Evolutionary conservation across 1,139 yeast genomes (phyloP), one percentile per base, ranked within the genome.

Genomic region (Trichomonascaceae sp.): DNA sequence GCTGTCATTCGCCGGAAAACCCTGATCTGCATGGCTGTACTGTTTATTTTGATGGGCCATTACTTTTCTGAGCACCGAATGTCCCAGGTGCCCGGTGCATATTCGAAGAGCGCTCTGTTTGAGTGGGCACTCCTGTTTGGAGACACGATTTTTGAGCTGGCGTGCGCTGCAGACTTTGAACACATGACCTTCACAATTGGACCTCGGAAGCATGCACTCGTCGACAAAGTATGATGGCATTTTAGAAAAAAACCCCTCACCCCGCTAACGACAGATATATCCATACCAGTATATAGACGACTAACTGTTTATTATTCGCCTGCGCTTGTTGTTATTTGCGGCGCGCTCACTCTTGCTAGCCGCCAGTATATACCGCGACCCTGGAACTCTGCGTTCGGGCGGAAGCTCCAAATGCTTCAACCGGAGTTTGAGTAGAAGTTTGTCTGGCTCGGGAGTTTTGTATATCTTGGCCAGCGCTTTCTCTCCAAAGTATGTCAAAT

Each of bases 31-130:
- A 35, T 35, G 37, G 35, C 32, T 8, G 17, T 35, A 8, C 16
- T 20, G n/a, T 54, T 80, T 33, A 59, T 76, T 3, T 92, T 93
- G 2, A 64, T 81, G 56, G 63, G 78, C 18, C 81, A 80, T 52
- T 74, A 79, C 67, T 80, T 75, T 47, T 73, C 80, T 35, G 85
- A 80, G 51, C 93, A 80, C 52, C 77, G 78, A 46, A 79, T 81
- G 16, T 76, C 78, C 45, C 71, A 67, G 35, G 60, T 70, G 22
- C 67, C 89, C 0, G 93, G 93, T 6, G 87, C 93, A 1, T 79
- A 80, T 50, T 78, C 93, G 0, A 64, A 74, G 33, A 80, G 80
- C 49, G 89, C 93, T 0, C 76, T 77, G 49, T 76, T 78, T 46
- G 93, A 81, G 54, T 81, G 93, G 93, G 57, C 73, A 0, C 60